phyloP scores from a whole-genome alignment of 129 eudicot species.

The Rutidosis leptorrhynchoides region DNA sequence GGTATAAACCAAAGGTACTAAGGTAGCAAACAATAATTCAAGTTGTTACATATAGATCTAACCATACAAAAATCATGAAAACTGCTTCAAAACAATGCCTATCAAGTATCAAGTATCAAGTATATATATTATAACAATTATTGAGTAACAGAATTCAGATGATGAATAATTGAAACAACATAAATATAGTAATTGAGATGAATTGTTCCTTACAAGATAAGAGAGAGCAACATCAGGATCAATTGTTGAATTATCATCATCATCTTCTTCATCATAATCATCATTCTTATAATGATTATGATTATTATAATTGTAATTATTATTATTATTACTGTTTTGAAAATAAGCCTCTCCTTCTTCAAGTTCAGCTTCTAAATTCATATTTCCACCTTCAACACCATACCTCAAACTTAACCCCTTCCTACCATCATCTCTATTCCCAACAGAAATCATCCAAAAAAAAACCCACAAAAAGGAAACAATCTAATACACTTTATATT shows the following conservation, averaged over 20 bases:
- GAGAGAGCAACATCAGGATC: conserved; percentile 78
- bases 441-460: conserved; percentile 71
- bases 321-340: conserved; percentile 44
- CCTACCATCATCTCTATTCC: conserved; percentile 81
- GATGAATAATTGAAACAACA: conserved; percentile 2
- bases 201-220: conserved; percentile 50
- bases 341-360: conserved; percentile 91
- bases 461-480: conserved; percentile 16
- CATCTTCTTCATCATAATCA: not conserved
- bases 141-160: conserved; percentile 12
- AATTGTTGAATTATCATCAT: conserved; percentile 41
- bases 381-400: conserved; percentile 46
- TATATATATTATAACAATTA: conserved; percentile 1
- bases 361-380: conserved; percentile 76
- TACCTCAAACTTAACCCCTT: conserved; percentile 70
- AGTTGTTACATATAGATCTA: conserved; percentile 28
- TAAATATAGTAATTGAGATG: not conserved
- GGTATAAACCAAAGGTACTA: not conserved
- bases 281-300: not conserved
- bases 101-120: conserved; percentile 24
- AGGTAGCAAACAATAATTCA: conserved; percentile 19
- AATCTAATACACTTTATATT: conserved; percentile 13
- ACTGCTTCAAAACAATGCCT: conserved; percentile 16
- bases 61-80: conserved; percentile 5
- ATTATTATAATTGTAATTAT: not conserved